Base-by-base conservation (phyloP, 495 filamentous ascomycete species). In the Lentithecium fluviatile region DNA sequence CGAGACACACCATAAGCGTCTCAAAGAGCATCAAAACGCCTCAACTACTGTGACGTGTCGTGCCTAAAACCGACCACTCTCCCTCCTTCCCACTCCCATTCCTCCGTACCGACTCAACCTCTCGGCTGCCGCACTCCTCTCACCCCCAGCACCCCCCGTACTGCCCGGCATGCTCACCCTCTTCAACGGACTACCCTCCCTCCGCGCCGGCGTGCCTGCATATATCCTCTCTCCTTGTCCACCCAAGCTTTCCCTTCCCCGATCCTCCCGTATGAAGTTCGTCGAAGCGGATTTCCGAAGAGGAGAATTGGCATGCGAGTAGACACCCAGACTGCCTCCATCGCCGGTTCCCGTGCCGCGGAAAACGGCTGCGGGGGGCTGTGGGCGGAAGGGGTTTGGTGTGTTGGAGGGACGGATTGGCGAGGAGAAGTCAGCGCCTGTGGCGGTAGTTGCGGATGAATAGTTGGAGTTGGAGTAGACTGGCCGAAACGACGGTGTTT, bases 291-390 rank as follows among this genome's bases (percentile, higher is more conserved):
- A 49, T 36, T 69, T 69, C 12, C 63, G 17, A 0, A 69, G 34
- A 0, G 67, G 67, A 13, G 55, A 60, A 0, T 53, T 51, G 12
- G 67, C 67, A 43, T 69, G 67, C 2, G 42, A 50, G 37, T 56
- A 69, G 15, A 69, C 67, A n/a, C 67, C 67, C 29, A 69, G 50
- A 70, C 83, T 93, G 13, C 91, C 91, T 42, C 91, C 91, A 67
- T 88, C 85, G 4, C 85, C 80, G 11, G 73, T 74, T 24, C 71
- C 65, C 21, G 46, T 70, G 0, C 73, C 69, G 10, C 68, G 62
- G 36, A 20, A 56, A 6, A 49, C 56, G 24, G 49, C 42, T 23
- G 56, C 24, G 0, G 53, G 45, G 12, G 21, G 82, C 5, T 83
- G 82, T 64, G 85, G 82, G 10, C 82, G 80, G 52, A 85, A 81